phyloP scores from a whole-genome alignment of 805 yeast genomes.

The Alloascoidea africana region DNA sequence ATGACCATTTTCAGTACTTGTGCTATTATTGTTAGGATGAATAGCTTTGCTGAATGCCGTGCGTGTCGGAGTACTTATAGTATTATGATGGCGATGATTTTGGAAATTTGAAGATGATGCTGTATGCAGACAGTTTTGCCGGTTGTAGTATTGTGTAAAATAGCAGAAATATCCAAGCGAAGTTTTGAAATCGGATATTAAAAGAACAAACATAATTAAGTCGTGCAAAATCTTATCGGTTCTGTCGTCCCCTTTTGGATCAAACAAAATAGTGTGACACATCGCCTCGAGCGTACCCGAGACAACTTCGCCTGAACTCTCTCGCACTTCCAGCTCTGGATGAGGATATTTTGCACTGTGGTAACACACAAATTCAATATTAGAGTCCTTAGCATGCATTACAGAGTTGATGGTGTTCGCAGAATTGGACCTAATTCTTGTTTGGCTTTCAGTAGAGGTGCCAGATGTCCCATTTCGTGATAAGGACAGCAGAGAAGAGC shows the following conservation, averaged over 20 bases:
- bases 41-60: not conserved
- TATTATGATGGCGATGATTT: slow-evolving; percentile 7
- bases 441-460: no score
- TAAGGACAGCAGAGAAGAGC: no score
- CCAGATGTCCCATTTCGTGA: no score
- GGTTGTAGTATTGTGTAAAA: slow-evolving; percentile 20
- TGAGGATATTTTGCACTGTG: no score
- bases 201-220: slow-evolving; percentile 36
- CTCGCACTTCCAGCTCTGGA: slow-evolving; percentile 42
- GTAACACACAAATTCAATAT: no score
- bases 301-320: slow-evolving; percentile 27
- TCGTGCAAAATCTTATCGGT: slow-evolving; percentile 25
- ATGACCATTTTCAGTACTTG: no score
- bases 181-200: slow-evolving; percentile 30
- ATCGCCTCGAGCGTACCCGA: slow-evolving; percentile 57
- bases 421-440: no score
- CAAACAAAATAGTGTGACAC: slow-evolving; percentile 58
- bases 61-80: not conserved
- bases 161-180: slow-evolving; percentile 30
- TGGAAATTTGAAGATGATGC: not conserved
- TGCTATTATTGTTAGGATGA: no score
- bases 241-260: slow-evolving; percentile 24
- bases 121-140: slow-evolving; percentile 6
- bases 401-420: no score
- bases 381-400: no score